These are phyloP conservation scores for Haematococcus lacustris DNA, from an alignment of 139 green algal genomes.

Conservation along the genomic window DNA sequence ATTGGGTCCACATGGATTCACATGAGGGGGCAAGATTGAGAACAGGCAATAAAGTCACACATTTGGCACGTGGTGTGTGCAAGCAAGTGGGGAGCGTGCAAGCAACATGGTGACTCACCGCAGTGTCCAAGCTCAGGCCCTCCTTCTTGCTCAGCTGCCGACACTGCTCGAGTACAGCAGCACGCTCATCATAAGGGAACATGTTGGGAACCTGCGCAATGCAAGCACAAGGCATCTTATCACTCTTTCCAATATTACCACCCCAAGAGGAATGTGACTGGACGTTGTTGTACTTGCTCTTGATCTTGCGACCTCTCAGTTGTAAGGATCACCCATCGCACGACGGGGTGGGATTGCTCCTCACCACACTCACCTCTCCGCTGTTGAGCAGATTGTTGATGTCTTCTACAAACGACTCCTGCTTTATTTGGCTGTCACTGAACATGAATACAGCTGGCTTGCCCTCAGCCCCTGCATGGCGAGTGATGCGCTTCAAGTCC, in stretches of 20 bases:
- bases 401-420: constrained; percentile 74
- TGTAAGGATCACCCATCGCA: too few relatives aligned
- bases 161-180: constrained; percentile 44
- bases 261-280: too few relatives aligned
- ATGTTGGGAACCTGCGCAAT: constrained; percentile 70
- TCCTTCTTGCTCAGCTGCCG: constrained; percentile 28
- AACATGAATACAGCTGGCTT: constrained; percentile 62
- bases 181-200: constrained; percentile 66
- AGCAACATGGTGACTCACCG: constrained; percentile 7
- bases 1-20: too few relatives aligned
- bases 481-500: constrained; percentile 61
- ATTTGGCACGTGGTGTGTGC: too few relatives aligned
- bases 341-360: too few relatives aligned
- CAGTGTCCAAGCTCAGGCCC: constrained; percentile 33
- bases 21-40: too few relatives aligned
- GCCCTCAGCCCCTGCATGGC: constrained; percentile 44
- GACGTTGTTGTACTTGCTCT: too few relatives aligned
- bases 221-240: too few relatives aligned
- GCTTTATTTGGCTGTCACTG: constrained; percentile 68
- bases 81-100: too few relatives aligned
- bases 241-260: too few relatives aligned
- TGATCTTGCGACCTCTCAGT: too few relatives aligned
- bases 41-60: too few relatives aligned
- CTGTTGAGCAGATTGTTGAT: constrained; percentile 81
- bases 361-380: constrained; percentile 50